Evolutionary conservation across 2,329 filamentous ascomycete genomes (phyloP), one percentile per base, ranked within the genome.

Genomic region (Trichoderma afroharzianum): DNA sequence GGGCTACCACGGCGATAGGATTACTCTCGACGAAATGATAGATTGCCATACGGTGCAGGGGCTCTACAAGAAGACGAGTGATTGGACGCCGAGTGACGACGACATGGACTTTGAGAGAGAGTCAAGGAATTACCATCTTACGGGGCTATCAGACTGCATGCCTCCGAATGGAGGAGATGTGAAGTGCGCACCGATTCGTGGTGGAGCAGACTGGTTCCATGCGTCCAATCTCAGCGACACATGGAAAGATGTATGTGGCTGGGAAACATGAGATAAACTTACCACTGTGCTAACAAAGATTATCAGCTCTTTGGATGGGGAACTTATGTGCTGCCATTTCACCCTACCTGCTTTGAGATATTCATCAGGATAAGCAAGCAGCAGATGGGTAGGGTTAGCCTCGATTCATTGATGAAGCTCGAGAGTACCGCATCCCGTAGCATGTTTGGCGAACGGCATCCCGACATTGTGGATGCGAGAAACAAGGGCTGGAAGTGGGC

Each of bases 261-360:
- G 1, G 1, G 58, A 63, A 14, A 15, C 9, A 32, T n/a, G 39
- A 6, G 55, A n/a, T 7, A 32, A 0, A 12, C 28, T 24, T 30
- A 11, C 12, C 2, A 12, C 21, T 36, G n/a, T 24, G 39, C 67
- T 70, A 39, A 67, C 18, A 6, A 24, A 4, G 6, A 4, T 21
- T 0, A 32, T 7, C 8, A 67, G 63, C 24, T 28, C 4, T 57
- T 32, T n/a, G 53, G 30, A 36, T 58, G 63, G 50, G 55, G 33
- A 21, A 53, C 14, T 11, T 39, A 21, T 2, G 66, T 68, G 0
- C 74, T 80, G 62, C 77, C 78, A 1, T 79, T 80, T 15, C 78
- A 80, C 8, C 75, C 78, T 0, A 72, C 76, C 0, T 80, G 78
- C 57, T 68, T 80, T 1, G 78, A 80, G 62, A 64, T 80, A 1